Evolutionary conservation across 1,284 basidiomycete species (phyloP), one percentile per base, ranked within the genome.

Genomic region (Lignosus rhinocerotis): DNA sequence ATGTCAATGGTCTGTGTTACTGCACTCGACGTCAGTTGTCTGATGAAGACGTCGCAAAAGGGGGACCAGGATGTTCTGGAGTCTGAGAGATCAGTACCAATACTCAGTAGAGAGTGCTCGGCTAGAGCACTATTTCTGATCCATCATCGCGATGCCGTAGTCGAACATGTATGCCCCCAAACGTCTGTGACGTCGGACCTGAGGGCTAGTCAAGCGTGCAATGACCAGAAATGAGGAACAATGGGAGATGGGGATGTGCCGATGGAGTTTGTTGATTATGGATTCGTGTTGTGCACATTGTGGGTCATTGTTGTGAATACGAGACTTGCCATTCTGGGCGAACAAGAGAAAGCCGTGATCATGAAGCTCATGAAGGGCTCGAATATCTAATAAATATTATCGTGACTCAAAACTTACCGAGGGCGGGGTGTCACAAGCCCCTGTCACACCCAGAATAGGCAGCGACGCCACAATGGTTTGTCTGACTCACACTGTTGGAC

Each of bases 311-410:
- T 17, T 25, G 46, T 51, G 54, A 56, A 52, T 49, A 55, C 51
- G 51, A 53, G 50, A 55, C 49, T 42, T 63, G 58, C 61, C 61
- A 41, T 50, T 32, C 55, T 39, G 21, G 58, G 55, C 38, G 53
- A 55, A 60, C 61, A 59, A 57, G 31, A 51, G 50, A 9, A 16
- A 43, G 11, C 2, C 16, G 41, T 3, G 14, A 42, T 42, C 9
- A 9, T 10, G 3, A 17, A 17, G 6, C 41, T 9, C 9, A 3
- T 3, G 6, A 16, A 6, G 36, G 11, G 11, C 36, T 39, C 36
- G 36, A n/a, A 39, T 39, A n/a, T 12, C 36, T 10, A 10, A 30
- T 17, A 5, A 46, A 31, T 14, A 9, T 45, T 14, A 30, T n/a
- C n/a, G n/a, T n/a, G n/a, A n/a, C n/a, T n/a, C n/a, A n/a, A n/a